Base-by-base conservation (phyloP, 495 filamentous ascomycete genomes). In the Entonaema liquescens region DNA sequence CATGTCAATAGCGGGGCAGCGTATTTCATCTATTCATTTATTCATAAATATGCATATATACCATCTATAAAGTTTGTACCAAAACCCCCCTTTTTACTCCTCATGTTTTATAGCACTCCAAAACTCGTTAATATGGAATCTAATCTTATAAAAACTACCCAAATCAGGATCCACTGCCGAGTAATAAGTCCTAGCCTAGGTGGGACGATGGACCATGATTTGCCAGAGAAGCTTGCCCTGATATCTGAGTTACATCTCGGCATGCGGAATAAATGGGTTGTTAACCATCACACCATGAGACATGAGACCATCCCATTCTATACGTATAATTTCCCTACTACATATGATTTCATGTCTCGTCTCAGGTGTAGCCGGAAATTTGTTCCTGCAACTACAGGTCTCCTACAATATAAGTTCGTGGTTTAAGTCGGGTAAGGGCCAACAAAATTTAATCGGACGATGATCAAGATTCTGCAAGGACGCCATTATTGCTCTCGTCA, bases 401-500 rank as follows among this genome's bases (percentile, higher is more conserved):
- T n/a, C 38, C 3, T 42, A 42, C 4, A 36, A 21, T 8, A 35
- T 19, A 21, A 11, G 2, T 56, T 23, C 7, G 12, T 31, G 28
- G 23, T 23, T 31, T 40, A 36, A 31, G 21, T 5, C n/a, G 13
- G n/a, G 62, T 17, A 7, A 28, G 17, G 23, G n/a, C 52, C 21
- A 33, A 47, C 1, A n/a, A 13, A 21, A 21, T 11, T 68, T 23
- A 65, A 9, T n/a, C 17, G 5, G 56, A 33, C 13, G 60, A 55
- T 29, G 40, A 23, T 13, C 4, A 57, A 40, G 57, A 13, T 15
- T 54, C 50, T 1, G 11, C 15, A 15, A 65, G n/a, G 28, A 69
- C 36, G 29, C 59, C 63, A 26, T 13, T 31, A 17, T 55, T 33
- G 31, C 31, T 47, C 50, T 62, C 56, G 11, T 54, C 47, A 13